A percentile compares a stretch with the other conserved stretches of the same genome.
These are phyloP conservation scores for Myriosclerotinia scirpicola DNA, from an alignment of 2,329 filamentous ascomycete genomes.

Conservation along the genomic window DNA sequence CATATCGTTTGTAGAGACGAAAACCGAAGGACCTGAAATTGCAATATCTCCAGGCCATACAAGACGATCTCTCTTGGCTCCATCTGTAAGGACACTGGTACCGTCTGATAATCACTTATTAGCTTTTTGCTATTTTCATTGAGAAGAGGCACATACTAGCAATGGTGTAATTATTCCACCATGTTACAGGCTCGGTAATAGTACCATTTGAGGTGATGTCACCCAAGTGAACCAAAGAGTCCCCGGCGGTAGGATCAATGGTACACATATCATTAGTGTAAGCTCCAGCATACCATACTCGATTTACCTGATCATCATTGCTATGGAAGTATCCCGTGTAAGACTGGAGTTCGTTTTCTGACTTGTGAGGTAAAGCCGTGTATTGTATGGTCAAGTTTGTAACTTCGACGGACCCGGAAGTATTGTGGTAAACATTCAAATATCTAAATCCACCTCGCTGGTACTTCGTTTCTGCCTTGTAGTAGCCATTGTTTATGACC, in stretches of 20 bases:
- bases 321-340: constrained; percentile 57
- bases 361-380: constrained; percentile 43
- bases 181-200: constrained; percentile 3
- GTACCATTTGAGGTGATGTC: not conserved
- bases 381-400: constrained; percentile 41
- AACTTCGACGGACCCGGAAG: constrained; percentile 32
- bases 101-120: constrained; percentile 17
- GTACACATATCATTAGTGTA: constrained; percentile 42
- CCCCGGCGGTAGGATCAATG: constrained; percentile 38
- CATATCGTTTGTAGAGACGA: constrained; percentile 55
- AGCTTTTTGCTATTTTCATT: constrained; percentile 37
- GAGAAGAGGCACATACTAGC: not conserved
- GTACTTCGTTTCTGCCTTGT: constrained; percentile 45
- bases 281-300: constrained; percentile 52
- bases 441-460: constrained; percentile 54
- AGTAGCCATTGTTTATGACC: constrained; percentile 42
- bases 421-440: constrained; percentile 47
- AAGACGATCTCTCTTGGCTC: constrained; percentile 58
- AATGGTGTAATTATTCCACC: constrained; percentile 20
- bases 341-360: constrained; percentile 37
- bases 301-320: constrained; percentile 51
- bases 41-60: constrained; percentile 64
- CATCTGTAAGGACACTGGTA: constrained; percentile 46
- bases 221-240: constrained; percentile 26
- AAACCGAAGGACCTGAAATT: constrained; percentile 54